A percentile compares a stretch with the other conserved stretches of the same genome.
phyloP scores from a whole-genome alignment of 306 rosid species.

The Biancaea sappan region DNA sequence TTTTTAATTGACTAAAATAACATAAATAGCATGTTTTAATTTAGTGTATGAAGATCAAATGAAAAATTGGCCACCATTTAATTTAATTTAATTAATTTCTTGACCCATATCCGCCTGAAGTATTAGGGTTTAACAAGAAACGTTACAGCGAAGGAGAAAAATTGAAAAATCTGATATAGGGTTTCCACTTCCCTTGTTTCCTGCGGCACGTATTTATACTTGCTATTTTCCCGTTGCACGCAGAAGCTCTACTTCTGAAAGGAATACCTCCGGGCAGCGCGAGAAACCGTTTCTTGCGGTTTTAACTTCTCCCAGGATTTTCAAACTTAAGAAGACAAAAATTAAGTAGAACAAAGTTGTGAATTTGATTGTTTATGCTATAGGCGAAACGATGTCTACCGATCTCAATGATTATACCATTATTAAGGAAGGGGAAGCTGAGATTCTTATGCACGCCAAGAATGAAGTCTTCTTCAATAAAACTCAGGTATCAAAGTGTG shows the following conservation, averaged over 20 bases:
- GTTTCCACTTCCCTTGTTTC: conserved; percentile 30
- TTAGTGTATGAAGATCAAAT: too few species aligned
- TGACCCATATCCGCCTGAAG: too few species aligned
- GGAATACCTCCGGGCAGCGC: not conserved
- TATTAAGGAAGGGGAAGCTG: conserved; percentile 97
- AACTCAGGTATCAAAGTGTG: conserved; percentile 70
- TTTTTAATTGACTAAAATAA: too few species aligned
- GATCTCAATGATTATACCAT: conserved; percentile 71
- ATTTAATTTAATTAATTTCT: too few species aligned
- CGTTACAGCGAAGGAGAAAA: not conserved
- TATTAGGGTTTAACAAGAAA: not conserved
- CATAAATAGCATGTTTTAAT: too few species aligned
- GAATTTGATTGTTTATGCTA: conserved; percentile 43
- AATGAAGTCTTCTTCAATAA: conserved; percentile 90
- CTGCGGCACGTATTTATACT: conserved; percentile 25
- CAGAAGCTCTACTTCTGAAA: conserved; percentile 27
- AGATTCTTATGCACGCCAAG: conserved; percentile 91
- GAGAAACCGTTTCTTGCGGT: not conserved
- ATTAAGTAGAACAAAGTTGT: not conserved
- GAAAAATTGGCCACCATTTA: too few species aligned
- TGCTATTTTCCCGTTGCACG: not conserved
- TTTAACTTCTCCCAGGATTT: not conserved
- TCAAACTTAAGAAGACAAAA: not conserved
- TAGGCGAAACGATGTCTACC: conserved; percentile 53
- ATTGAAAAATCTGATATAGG: conserved; percentile 27